Conservation (phyloP, 768 basidiomycete species). For the Hortiboletus flavorubellus region DNA sequence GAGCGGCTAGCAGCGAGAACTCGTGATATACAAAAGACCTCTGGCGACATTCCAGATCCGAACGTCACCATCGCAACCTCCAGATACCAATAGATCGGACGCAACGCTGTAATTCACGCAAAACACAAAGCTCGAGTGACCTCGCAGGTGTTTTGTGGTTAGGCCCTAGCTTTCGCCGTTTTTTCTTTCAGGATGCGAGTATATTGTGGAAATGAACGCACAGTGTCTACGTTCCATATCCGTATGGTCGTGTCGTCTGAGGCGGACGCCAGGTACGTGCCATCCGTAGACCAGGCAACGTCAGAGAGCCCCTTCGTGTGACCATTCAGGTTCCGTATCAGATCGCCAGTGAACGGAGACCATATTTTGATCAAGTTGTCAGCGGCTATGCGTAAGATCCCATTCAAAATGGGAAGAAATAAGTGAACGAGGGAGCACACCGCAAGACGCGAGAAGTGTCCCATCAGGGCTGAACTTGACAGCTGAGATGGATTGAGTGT, state of each 20-base stretch:
- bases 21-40: conserved; percentile 43
- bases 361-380: conserved; percentile 80
- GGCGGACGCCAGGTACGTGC: conserved; percentile 79
- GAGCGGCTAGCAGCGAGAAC: background rate
- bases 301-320: conserved; percentile 86
- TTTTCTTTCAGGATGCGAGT: background rate
- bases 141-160: conserved; percentile 67
- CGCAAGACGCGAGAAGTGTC: conserved; percentile 77
- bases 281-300: conserved; percentile 85
- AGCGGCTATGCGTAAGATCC: conserved; percentile 48
- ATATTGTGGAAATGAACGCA: conserved; percentile 35
- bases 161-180: conserved; percentile 47
- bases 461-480: conserved; percentile 94
- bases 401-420: background rate
- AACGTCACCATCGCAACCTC: conserved; percentile 90
- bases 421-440: conserved; percentile 43
- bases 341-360: conserved; percentile 76
- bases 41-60: conserved; percentile 87
- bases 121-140: conserved; percentile 87
- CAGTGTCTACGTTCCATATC: conserved; percentile 85
- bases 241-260: conserved; percentile 90
- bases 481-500: conserved; percentile 80
- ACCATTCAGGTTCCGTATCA: conserved; percentile 69
- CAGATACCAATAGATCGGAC: conserved; percentile 87
- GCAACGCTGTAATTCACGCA: conserved; percentile 89